Evolutionary conservation across 2,329 filamentous ascomycete species (phyloP), one percentile per base, ranked within the genome.

Genomic region (Exophiala sideris): DNA sequence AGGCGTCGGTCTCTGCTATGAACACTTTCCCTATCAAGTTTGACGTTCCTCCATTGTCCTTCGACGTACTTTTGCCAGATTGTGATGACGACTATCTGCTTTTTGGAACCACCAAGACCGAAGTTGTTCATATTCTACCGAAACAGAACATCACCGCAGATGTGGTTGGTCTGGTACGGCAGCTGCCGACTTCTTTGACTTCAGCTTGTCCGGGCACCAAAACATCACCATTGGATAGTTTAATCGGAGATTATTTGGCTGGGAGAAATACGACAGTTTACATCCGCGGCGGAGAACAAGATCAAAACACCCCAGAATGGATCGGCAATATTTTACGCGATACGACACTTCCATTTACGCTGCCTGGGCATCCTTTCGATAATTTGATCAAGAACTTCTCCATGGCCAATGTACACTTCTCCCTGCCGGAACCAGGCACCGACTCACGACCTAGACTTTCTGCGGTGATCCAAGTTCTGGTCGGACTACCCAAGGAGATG

Each of bases 321-420:
- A 80, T 96, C 45, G 81, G 82, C 11, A 84, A 91, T 48, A 79
- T 99, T 18, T 75, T 97, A 35, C 84, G 85, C 42, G 90, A 88
- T 62, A 82, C 97, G 48, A 91, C 86, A 0, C 79, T 97, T 0
- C 91, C 91, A 2, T 76, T 97, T 5, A 87, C 90, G 5, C 88
- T 97, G 58, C 89, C 90, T 0, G 90, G 90, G 4, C 83, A 85
- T 54, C 85, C 85, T 0, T 86, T 96, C 64, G 90, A 91, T 61
- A 85, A 88, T 60, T 74, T 96, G 12, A 87, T 99, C 67, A 87
- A 86, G 62, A 92, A 94, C 63, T 96, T 97, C 67, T 88, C 90
- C 18, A 75, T 97, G 61, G 83, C 85, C 1, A 82, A 96, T 66
- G 89, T 95, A 38, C 84, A 95, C 64, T 96, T 99, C 69, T 83